These are phyloP conservation scores for Phytopythium cucurbitacearum DNA, from an alignment of 352 stramenopile species.

Conservation along the genomic window DNA sequence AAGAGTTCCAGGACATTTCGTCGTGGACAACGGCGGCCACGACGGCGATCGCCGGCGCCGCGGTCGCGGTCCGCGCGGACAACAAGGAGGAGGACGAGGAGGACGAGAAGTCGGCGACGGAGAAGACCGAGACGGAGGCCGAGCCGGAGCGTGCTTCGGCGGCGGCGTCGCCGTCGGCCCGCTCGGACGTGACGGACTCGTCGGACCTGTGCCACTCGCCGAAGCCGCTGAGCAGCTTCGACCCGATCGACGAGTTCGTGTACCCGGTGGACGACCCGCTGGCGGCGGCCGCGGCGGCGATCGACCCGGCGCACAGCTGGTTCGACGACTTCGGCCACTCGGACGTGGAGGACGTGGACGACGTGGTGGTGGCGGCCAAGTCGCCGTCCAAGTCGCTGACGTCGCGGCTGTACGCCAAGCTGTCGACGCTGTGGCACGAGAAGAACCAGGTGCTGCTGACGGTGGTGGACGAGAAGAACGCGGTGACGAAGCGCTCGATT, in stretches of 20 bases:
- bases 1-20: conserved; percentile 79
- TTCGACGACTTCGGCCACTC: conserved; percentile 64
- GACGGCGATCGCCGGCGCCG: conserved; percentile 25
- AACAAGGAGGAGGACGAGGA: conserved; percentile 25
- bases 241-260: conserved; percentile 78
- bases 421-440: conserved; percentile 77
- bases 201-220: conserved; percentile 52
- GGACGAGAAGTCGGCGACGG: conserved; percentile 10
- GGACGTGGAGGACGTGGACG: conserved; percentile 47
- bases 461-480: conserved; percentile 64
- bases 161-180: conserved; percentile 49
- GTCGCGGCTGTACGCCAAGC: conserved; percentile 69
- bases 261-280: conserved; percentile 82
- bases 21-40: conserved; percentile 56
- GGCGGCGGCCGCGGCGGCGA: conserved; percentile 42
- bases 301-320: conserved; percentile 34
- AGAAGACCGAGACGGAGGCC: conserved; percentile 7
- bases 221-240: conserved; percentile 40
- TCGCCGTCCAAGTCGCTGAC: conserved; percentile 45
- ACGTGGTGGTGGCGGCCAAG: conserved; percentile 18
- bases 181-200: conserved; percentile 70
- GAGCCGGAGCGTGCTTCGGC: conserved; percentile 7
- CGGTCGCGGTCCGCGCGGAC: conserved; percentile 24
- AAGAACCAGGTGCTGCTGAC: conserved; percentile 84
- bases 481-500: conserved; percentile 64